phyloP scores from a whole-genome alignment of 2,329 filamentous ascomycete genomes.

The Cladorrhinum sp. region DNA sequence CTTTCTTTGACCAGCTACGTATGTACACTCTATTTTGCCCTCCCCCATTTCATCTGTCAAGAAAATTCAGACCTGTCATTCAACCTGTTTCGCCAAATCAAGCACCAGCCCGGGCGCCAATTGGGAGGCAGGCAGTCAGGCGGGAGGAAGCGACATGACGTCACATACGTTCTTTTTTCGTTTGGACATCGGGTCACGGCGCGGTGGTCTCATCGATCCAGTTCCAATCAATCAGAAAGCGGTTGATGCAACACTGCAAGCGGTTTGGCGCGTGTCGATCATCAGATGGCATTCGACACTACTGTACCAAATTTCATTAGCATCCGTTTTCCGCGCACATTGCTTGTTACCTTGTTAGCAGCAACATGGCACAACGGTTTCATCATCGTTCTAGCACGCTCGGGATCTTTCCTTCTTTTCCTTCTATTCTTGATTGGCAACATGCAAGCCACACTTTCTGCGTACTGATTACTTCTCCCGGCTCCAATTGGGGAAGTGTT shows the following conservation, averaged over 20 bases:
- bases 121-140: not conserved
- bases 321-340: not conserved
- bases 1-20: conserved; percentile 2
- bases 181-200: not conserved
- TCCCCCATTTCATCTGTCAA: not conserved
- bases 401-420: too few relatives aligned
- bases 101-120: too few relatives aligned
- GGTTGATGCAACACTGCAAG: not conserved
- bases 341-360: not conserved
- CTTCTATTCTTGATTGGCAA: too few relatives aligned
- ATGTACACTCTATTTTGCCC: conserved; percentile 7
- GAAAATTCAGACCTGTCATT: too few relatives aligned
- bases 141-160: not conserved
- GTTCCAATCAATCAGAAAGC: not conserved
- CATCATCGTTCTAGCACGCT: too few relatives aligned
- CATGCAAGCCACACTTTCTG: too few relatives aligned
- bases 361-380: too few relatives aligned
- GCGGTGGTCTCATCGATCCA: not conserved
- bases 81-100: not conserved
- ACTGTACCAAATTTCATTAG: too few relatives aligned
- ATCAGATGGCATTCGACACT: conserved; percentile 3
- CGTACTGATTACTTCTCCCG: too few relatives aligned
- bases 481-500: too few relatives aligned
- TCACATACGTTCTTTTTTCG: not conserved
- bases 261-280: not conserved